Evolutionary conservation across 768 basidiomycete species (phyloP).

Genomic region (Tylopilus vinaceipallidus): DNA sequence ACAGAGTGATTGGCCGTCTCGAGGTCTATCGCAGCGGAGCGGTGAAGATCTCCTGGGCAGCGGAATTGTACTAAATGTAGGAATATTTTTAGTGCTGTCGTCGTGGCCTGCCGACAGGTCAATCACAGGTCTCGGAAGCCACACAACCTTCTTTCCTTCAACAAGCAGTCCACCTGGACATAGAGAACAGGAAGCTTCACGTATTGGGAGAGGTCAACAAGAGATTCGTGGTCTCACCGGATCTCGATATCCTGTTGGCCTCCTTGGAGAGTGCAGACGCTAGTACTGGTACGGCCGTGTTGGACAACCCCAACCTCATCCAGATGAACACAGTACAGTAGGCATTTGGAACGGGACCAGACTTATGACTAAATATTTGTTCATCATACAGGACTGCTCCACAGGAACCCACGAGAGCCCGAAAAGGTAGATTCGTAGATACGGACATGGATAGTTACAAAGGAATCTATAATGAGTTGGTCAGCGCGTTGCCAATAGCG

Average conservation of each 20-base stretch:
- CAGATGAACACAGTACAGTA: conserved; percentile 45
- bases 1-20: conserved; percentile 81
- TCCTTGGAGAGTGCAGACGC: conserved; percentile 61
- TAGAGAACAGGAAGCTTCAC: conserved; percentile 51
- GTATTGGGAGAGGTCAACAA: conserved; percentile 87
- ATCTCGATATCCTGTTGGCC: conserved; percentile 70
- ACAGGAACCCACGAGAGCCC: no score
- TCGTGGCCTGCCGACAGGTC: not conserved
- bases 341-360: not conserved
- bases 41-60: conserved; percentile 84
- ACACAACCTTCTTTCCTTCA: conserved; percentile 88
- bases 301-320: conserved; percentile 49
- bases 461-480: conserved; percentile 31
- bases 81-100: not conserved
- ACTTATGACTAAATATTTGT: not conserved
- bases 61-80: conserved; percentile 80
- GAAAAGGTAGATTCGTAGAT: no score
- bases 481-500: conserved; percentile 14
- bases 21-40: conserved; percentile 84
- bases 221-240: conserved; percentile 80
- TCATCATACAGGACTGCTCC: no score
- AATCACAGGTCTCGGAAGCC: conserved; percentile 67
- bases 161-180: conserved; percentile 76
- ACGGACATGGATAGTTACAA: no score
- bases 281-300: conserved; percentile 34